These are phyloP conservation scores for Bonia amplexicaulis DNA, from an alignment of 176 grass and related monocot genomes.

Conservation along the genomic window DNA sequence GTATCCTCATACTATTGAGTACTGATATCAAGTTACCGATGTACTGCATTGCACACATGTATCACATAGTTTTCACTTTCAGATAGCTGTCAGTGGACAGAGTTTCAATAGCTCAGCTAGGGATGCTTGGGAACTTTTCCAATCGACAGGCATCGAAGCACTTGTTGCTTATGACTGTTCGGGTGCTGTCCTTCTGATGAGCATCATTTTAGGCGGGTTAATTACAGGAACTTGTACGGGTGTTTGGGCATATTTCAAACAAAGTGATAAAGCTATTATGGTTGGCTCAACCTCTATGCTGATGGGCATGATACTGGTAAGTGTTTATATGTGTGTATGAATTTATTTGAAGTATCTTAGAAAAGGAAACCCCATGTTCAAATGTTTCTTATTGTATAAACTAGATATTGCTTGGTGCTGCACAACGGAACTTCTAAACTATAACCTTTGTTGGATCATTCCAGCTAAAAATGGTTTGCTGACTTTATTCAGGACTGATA, in stretches of 20 bases:
- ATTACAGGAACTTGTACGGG: slow-evolving; percentile 88
- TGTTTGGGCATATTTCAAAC: slow-evolving; percentile 87
- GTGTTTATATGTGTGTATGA: background rate
- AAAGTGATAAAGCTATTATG: slow-evolving; percentile 82
- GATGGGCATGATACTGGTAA: slow-evolving; percentile 98
- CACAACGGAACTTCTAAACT: background rate
- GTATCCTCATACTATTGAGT: background rate
- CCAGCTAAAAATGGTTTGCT: background rate
- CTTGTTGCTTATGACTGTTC: slow-evolving; percentile 98
- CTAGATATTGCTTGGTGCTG: background rate
- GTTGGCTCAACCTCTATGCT: slow-evolving; percentile 82
- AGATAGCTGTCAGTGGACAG: slow-evolving; percentile 89
- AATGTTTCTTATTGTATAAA: background rate
- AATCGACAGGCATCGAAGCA: slow-evolving; percentile 87
- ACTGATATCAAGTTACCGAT: background rate
- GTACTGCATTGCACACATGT: background rate
- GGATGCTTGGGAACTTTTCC: slow-evolving; percentile 98
- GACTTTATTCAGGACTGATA: background rate
- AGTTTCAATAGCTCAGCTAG: slow-evolving; percentile 90
- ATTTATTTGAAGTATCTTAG: background rate
- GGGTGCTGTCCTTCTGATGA: slow-evolving; percentile 93
- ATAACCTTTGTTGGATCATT: background rate
- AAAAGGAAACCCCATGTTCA: background rate
- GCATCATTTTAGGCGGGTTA: slow-evolving; percentile 78
- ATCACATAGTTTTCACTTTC: slow-evolving; percentile 36